Evolutionary conservation across 164 flowering plant species (phyloP).

Genomic region (Magnolia changhungtana): DNA sequence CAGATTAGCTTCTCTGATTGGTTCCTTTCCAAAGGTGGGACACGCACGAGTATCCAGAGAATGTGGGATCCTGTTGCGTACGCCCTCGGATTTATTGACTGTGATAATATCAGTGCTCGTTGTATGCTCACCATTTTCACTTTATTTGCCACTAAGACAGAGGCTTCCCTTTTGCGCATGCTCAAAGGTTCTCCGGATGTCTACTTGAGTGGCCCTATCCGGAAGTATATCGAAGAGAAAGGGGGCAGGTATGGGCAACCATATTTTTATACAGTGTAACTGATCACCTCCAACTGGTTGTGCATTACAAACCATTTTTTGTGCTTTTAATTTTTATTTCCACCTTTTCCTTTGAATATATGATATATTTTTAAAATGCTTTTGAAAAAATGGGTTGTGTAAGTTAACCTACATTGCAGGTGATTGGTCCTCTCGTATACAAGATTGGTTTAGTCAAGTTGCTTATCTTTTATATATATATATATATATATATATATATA

Average conservation of each 20-base stretch:
- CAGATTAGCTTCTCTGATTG: constrained; percentile 97
- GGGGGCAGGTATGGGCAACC: constrained; percentile 74
- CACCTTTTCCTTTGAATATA: background rate
- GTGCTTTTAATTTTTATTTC: background rate
- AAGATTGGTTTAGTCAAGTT: constrained; percentile 1
- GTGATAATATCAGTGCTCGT: constrained; percentile 98
- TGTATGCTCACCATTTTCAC: constrained; percentile 98
- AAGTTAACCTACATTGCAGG: background rate
- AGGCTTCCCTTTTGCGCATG: constrained; percentile 95
- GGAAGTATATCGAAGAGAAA: constrained; percentile 73
- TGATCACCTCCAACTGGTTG: background rate
- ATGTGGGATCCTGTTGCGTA: constrained; percentile 99
- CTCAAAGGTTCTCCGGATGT: constrained; percentile 98
- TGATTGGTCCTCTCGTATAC: background rate
- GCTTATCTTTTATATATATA: background rate
- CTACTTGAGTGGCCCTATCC: constrained; percentile 95
- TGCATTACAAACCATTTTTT: background rate
- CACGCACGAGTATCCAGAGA: constrained; percentile 86
- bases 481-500: no score
- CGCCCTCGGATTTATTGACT: constrained; percentile 97
- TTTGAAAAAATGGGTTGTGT: background rate
- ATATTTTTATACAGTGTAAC: background rate
- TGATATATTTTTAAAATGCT: background rate
- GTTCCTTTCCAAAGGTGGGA: constrained; percentile 97
- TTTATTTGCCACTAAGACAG: constrained; percentile 97